Evolutionary conservation across 169 alveolate genomes (phyloP).

Genomic region (Plasmodium billcollinsi): DNA sequence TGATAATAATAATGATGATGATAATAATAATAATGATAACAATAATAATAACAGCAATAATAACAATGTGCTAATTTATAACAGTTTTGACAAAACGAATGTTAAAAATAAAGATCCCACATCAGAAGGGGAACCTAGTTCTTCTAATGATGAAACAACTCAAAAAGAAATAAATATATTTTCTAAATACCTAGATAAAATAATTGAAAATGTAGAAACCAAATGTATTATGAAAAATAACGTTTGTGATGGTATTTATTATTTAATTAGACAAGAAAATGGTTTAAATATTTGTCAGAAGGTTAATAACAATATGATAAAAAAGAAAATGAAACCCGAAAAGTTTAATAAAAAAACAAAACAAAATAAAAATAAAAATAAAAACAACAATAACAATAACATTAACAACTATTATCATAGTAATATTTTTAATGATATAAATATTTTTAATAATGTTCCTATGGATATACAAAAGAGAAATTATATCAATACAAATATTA

Average conservation of each 20-base stretch:
- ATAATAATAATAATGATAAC: not conserved
- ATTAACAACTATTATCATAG: too few relatives aligned
- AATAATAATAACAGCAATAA: not conserved
- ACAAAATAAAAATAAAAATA: constrained; percentile 8
- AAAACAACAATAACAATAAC: not conserved
- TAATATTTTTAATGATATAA: constrained; percentile 4
- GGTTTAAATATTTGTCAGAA: constrained; percentile 64
- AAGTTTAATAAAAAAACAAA: constrained; percentile 22
- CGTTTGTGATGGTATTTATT: constrained; percentile 65
- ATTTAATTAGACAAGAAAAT: constrained; percentile 5
- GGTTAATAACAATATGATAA: constrained; percentile 14
- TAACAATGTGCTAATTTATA: not conserved
- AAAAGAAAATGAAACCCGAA: constrained; percentile 16
- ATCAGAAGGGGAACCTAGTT: not conserved
- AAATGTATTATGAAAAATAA: constrained; percentile 33
- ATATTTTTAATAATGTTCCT: constrained; percentile 14
- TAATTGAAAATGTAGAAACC: constrained; percentile 34
- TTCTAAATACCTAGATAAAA: constrained; percentile 7
- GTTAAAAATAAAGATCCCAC: not conserved
- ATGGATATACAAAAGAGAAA: constrained; percentile 14
- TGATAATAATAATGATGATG: not conserved
- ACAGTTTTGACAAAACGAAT: not conserved
- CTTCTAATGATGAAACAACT: not conserved
- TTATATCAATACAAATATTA: not conserved
- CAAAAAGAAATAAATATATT: not conserved